A percentile compares a stretch with the other conserved stretches of the same genome.
Conservation (phyloP, 2,329 filamentous ascomycete species). For the Nemania sp. region DNA sequence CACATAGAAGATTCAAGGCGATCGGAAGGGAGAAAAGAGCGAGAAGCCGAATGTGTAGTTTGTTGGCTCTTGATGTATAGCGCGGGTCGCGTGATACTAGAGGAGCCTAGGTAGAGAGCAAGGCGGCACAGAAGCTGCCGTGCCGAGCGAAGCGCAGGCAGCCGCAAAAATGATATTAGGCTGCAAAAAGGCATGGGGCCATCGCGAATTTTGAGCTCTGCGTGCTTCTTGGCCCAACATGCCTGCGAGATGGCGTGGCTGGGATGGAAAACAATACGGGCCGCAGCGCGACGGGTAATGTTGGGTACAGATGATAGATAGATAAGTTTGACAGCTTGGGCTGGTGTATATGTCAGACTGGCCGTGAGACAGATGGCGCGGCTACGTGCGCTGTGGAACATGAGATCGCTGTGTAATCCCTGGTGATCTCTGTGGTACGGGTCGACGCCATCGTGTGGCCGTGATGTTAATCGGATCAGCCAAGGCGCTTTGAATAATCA, state of each 20-base stretch:
- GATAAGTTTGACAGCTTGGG: neutral
- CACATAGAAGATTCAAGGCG: no score
- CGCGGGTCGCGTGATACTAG: conserved; percentile 15
- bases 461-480: neutral
- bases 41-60: no score
- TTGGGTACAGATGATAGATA: neutral
- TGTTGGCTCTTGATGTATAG: conserved; percentile 1
- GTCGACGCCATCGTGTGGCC: neutral
- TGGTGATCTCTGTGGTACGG: neutral
- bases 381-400: conserved; percentile 10
- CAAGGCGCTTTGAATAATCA: conserved; percentile 7
- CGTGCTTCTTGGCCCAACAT: no score
- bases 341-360: neutral
- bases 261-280: no score
- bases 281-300: no score
- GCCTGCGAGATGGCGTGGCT: no score
- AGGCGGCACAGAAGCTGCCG: conserved; percentile 1
- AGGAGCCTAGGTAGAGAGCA: neutral
- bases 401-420: neutral
- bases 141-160: conserved; percentile 11
- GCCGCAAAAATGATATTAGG: no score
- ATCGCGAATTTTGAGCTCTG: no score
- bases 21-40: no score
- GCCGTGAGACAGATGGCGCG: neutral
- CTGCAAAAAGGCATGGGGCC: no score